Conservation (phyloP, 352 stramenopile genomes). For the Blastocystis sp. region DNA sequence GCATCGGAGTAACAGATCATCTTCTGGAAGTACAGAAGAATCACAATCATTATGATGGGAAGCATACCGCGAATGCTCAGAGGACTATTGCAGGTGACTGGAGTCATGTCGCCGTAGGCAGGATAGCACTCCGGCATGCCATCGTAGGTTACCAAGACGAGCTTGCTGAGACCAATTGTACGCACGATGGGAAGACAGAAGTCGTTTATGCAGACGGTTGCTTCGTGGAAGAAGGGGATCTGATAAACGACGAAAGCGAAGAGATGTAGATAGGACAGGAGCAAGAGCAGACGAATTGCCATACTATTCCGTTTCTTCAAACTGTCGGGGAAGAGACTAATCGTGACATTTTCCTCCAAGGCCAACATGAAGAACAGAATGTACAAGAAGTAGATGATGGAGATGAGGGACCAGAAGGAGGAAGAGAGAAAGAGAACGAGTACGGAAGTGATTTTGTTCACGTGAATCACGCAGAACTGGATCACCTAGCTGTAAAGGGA, state of each 20-base stretch:
- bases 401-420: neutral
- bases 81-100: neutral
- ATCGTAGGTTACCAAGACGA: conserved; percentile 24
- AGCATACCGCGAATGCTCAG: conserved; percentile 48
- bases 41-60: conserved; percentile 35
- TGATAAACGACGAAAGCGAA: conserved; percentile 10
- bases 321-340: conserved; percentile 7
- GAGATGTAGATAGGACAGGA: conserved; percentile 32
- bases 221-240: conserved; percentile 43
- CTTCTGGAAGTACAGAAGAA: conserved; percentile 49
- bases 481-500: neutral
- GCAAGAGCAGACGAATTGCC: neutral
- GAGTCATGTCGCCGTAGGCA: neutral
- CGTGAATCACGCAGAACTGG: neutral
- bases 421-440: conserved; percentile 42
- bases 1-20: conserved; percentile 15
- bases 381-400: conserved; percentile 37
- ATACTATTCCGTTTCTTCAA: conserved; percentile 37
- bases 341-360: neutral
- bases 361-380: conserved; percentile 51
- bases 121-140: conserved; percentile 14
- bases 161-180: conserved; percentile 34
- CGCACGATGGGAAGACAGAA: conserved; percentile 14
- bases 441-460: conserved; percentile 43
- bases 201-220: neutral